Evolutionary conservation across 345 rosid genomes (phyloP), one percentile per base, ranked within the genome.

Genomic region (Euphorbia pulcherrima): DNA sequence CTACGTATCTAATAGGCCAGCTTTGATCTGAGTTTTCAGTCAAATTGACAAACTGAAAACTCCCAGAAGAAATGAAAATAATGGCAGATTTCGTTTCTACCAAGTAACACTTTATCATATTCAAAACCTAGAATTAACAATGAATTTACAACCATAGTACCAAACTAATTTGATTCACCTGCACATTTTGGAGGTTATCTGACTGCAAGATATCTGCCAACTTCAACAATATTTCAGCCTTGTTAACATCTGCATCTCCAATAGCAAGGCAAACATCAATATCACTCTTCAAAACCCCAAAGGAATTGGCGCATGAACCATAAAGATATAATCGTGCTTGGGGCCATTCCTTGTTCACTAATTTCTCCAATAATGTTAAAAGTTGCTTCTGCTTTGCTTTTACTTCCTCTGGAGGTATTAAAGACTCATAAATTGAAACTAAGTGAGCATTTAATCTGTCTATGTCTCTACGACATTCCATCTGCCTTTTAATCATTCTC

Each of bases 221-320:
- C 84, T 91, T 91, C 58, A 88, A 67, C 82, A 94, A 71, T 60
- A 94, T 73, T 70, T 91, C 92, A 28, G 92, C 67, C 72, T 94
- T 94, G 72, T 86, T 79, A 50, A 87, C 23, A 66, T 83, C 81
- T 9, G 62, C 69, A 75, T 84, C 89, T 47, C 77, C 72, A 58
- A 91, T 83, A 35, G 90, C 90, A 68, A 94, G 90, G 71, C 96
- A 94, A 70, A 91, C 92, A 85, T 91, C 99, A 57, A 94, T 84
- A 76, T 94, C 99, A 46, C 99, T 94, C 80, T 88, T 91, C 44
- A 88, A 81, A 72, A 89, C 88, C 63, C 96, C 97, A 81, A 94
- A 94, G 29, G 97, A 88, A 78, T 84, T 94, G 5, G 96, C 99
- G 81, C 99, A 91, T 39, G 99, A 90, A 67, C 99, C 99, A 71